These are phyloP conservation scores for Xylaria arbuscula DNA, from an alignment of 2,329 filamentous ascomycete species.

Conservation along the genomic window DNA sequence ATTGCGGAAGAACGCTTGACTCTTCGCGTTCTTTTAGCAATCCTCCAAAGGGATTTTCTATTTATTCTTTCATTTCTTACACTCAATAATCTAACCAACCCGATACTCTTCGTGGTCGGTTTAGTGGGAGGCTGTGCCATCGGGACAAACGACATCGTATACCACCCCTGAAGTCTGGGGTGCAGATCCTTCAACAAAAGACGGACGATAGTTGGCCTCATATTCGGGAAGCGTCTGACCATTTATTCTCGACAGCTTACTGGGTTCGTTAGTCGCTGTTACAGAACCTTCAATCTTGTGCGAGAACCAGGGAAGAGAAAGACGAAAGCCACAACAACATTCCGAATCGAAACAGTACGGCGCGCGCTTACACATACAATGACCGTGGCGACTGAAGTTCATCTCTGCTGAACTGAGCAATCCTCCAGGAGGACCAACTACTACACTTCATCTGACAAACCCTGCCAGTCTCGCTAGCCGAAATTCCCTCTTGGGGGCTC, in stretches of 20 bases:
- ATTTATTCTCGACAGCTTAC: slow-evolving; percentile 18
- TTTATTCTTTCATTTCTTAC: slow-evolving; percentile 24
- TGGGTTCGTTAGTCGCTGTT: slow-evolving; percentile 5
- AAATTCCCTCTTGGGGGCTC: slow-evolving; percentile 16
- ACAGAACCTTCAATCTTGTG: neutral
- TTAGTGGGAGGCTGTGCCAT: slow-evolving; percentile 29
- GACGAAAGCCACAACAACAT: slow-evolving; percentile 7
- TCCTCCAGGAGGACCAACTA: slow-evolving; percentile 28
- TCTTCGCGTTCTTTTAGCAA: slow-evolving; percentile 23
- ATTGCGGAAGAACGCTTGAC: slow-evolving; percentile 30
- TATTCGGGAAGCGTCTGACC: slow-evolving; percentile 31
- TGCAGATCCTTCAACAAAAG: slow-evolving; percentile 36
- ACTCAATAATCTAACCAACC: neutral
- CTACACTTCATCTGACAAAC: slow-evolving; percentile 24
- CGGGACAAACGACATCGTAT: slow-evolving; percentile 18
- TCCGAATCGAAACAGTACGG: slow-evolving; percentile 11
- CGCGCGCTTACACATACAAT: slow-evolving; percentile 20
- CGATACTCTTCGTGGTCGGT: slow-evolving; percentile 6
- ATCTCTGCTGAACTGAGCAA: slow-evolving; percentile 21
- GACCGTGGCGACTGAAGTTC: slow-evolving; percentile 12
- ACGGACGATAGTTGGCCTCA: slow-evolving; percentile 34
- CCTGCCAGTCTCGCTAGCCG: slow-evolving; percentile 29
- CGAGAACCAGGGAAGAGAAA: neutral
- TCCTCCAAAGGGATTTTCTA: slow-evolving; percentile 18
- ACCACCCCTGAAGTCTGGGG: slow-evolving; percentile 37